Percentiles rank a stretch among this genome's conserved stretches.
Evolutionary conservation across 140 eudicot genomes (phyloP).

Genomic region (Stevia rebaudiana): DNA sequence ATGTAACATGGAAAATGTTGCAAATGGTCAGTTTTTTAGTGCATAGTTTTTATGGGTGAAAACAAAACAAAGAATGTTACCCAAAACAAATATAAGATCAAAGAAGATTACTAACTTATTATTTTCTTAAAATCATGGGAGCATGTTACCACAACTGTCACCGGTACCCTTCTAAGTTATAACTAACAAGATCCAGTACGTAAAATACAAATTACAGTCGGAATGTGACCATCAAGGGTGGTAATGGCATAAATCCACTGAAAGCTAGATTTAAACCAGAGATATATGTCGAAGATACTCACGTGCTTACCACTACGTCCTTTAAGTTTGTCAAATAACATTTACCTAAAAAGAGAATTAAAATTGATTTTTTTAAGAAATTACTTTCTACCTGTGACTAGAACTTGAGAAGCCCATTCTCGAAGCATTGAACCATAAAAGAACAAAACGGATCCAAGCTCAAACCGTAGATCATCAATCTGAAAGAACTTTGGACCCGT

Average conservation of each 20-base stretch:
- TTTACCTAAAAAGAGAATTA: too few species aligned
- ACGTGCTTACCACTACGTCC: too few species aligned
- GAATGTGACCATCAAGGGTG: too few species aligned
- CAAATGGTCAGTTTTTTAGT: too few species aligned
- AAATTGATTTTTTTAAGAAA: not conserved
- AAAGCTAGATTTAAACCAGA: too few species aligned
- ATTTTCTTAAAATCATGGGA: too few species aligned
- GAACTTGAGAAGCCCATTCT: slow-evolving; percentile 55
- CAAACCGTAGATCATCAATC: slow-evolving; percentile 53
- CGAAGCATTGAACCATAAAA: slow-evolving; percentile 68
- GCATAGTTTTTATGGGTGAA: not conserved
- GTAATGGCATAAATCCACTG: too few species aligned
- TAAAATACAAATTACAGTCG: not conserved
- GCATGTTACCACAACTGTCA: too few species aligned
- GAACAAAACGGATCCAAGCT: slow-evolving; percentile 60
- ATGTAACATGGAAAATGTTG: not conserved
- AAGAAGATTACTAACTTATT: not conserved
- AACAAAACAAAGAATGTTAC: not conserved
- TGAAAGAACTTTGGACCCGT: slow-evolving; percentile 55
- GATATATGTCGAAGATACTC: too few species aligned
- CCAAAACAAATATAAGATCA: not conserved
- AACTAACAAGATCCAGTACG: not conserved
- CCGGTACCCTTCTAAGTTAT: too few species aligned
- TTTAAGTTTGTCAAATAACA: too few species aligned
- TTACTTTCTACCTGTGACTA: slow-evolving; percentile 39